A percentile compares a stretch with the other conserved stretches of the same genome.
Evolutionary conservation across 495 filamentous ascomycete genomes (phyloP).

Genomic region (Saxispiralis lemnorum): DNA sequence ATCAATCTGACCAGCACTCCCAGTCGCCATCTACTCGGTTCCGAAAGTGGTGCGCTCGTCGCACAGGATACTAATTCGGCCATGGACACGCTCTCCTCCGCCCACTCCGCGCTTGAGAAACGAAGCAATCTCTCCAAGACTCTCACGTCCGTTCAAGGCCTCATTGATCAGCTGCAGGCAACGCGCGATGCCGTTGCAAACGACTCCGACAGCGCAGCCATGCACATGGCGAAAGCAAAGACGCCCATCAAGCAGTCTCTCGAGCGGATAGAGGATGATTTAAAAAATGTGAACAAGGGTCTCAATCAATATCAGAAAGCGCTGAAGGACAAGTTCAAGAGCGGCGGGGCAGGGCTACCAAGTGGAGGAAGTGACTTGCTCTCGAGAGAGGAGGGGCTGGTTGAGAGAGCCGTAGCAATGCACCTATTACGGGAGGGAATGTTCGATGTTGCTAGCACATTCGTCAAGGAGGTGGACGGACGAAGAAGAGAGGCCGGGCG

Average conservation of each 20-base stretch:
- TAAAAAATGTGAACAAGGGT: constrained; percentile 61
- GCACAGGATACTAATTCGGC: constrained; percentile 5
- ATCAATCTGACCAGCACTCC: too few relatives aligned
- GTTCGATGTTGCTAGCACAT: constrained; percentile 69
- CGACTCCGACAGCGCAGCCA: constrained; percentile 52
- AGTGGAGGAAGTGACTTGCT: constrained; percentile 66
- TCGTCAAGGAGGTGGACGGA: constrained; percentile 45
- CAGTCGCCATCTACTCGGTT: too few relatives aligned
- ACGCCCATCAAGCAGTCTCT: constrained; percentile 63
- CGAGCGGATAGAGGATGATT: constrained; percentile 55
- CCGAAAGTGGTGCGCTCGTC: too few relatives aligned
- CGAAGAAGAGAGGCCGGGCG: not conserved
- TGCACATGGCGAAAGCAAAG: constrained; percentile 66
- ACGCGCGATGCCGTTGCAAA: constrained; percentile 39
- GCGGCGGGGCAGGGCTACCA: constrained; percentile 34
- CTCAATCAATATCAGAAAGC: constrained; percentile 68
- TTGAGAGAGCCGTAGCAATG: constrained; percentile 90
- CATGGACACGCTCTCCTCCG: constrained; percentile 38
- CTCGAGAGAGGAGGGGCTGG: constrained; percentile 50
- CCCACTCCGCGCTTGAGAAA: constrained; percentile 48
- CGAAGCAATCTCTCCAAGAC: constrained; percentile 53
- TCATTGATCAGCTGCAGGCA: constrained; percentile 55
- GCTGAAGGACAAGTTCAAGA: constrained; percentile 50
- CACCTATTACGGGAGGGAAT: constrained; percentile 88
- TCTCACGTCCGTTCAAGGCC: constrained; percentile 58